These are phyloP conservation scores for Fusarium sp. DNA, from an alignment of 2,329 filamentous ascomycete genomes.

Conservation along the genomic window DNA sequence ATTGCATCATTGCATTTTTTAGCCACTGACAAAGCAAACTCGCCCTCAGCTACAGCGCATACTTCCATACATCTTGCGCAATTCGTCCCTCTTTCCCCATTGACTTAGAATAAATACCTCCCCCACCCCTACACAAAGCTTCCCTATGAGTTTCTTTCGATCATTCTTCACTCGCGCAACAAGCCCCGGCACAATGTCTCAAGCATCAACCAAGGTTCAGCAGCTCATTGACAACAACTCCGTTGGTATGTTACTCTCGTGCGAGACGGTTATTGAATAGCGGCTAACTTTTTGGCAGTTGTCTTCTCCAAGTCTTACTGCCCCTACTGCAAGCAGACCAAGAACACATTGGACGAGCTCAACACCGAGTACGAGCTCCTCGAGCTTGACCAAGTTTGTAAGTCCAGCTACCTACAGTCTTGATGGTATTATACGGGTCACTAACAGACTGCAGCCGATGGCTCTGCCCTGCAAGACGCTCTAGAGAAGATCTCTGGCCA, in stretches of 20 bases:
- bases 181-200: constrained; percentile 78
- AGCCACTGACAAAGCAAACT: constrained; percentile 39
- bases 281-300: constrained; percentile 59
- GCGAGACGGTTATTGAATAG: not conserved
- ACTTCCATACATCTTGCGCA: constrained; percentile 18
- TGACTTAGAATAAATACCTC: constrained; percentile 37
- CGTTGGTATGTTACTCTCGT: constrained; percentile 70
- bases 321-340: constrained; percentile 87
- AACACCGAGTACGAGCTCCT: constrained; percentile 79
- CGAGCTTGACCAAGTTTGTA: constrained; percentile 88
- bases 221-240: constrained; percentile 88
- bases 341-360: constrained; percentile 75
- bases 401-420: constrained; percentile 50
- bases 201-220: constrained; percentile 85
- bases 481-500: constrained; percentile 84
- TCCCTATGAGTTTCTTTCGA: constrained; percentile 73
- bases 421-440: not conserved
- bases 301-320: constrained; percentile 98
- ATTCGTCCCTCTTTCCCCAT: constrained; percentile 8
- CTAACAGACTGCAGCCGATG: constrained; percentile 72
- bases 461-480: constrained; percentile 82
- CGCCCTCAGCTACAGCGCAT: constrained; percentile 10
- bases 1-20: constrained; percentile 45
- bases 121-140: constrained; percentile 20
- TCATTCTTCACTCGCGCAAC: constrained; percentile 74